These are phyloP conservation scores for Cyberlindnera suaveolens DNA, from an alignment of 805 yeast species.

Conservation along the genomic window DNA sequence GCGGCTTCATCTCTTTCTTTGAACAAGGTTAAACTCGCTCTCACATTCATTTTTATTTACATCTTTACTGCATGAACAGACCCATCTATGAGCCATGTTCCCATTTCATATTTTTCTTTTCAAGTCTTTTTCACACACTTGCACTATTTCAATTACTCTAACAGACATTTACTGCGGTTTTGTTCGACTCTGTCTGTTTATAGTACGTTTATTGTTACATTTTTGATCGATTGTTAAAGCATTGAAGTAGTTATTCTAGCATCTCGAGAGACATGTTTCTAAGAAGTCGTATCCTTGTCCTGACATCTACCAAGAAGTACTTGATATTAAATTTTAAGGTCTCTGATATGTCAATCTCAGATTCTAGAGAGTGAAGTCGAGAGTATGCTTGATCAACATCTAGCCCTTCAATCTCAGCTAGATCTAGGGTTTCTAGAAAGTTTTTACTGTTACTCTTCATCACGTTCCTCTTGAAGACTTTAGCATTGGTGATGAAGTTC, in stretches of 20 bases:
- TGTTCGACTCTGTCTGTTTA: too few species aligned
- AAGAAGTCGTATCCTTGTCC: conserved; percentile 1
- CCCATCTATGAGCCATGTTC: not conserved
- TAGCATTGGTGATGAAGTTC: conserved; percentile 8
- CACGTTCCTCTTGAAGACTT: conserved; percentile 17
- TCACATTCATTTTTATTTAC: conserved; percentile 1
- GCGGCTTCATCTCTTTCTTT: conserved; percentile 4
- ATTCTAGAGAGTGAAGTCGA: conserved; percentile 3
- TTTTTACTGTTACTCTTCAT: not conserved
- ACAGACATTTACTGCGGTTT: too few species aligned
- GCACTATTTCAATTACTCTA: too few species aligned
- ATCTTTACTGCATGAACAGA: conserved; percentile 3
- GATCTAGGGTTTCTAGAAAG: not conserved
- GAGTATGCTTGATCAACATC: conserved; percentile 5
- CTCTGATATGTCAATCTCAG: conserved; percentile 2
- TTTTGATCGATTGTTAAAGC: too few species aligned
- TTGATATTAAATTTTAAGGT: conserved; percentile 4
- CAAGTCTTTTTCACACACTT: not conserved
- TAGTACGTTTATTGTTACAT: too few species aligned
- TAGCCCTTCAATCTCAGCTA: not conserved
- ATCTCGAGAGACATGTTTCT: not conserved
- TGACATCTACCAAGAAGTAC: conserved; percentile 7
- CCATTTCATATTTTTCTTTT: not conserved
- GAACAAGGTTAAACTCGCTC: conserved; percentile 1
- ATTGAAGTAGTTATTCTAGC: too few species aligned